phyloP scores from a whole-genome alignment of 2,329 filamentous ascomycete genomes.

The Ophiocordyceps polyrhachis-furcata region DNA sequence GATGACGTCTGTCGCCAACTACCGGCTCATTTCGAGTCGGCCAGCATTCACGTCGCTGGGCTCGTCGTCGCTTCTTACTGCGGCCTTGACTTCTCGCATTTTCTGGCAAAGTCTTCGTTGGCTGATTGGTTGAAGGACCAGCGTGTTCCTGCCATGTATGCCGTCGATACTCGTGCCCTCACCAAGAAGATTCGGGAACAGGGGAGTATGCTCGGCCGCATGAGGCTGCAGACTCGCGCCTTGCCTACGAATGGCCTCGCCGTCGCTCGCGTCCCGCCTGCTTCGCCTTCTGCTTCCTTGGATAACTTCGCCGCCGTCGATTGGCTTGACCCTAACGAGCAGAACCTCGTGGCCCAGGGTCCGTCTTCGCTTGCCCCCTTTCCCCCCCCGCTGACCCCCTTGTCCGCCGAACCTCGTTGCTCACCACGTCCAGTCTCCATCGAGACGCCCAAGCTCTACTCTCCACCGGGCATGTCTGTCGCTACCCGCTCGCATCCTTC shows the following conservation, averaged over 20 bases:
- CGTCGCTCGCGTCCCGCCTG: constrained; percentile 20
- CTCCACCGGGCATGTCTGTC: constrained; percentile 43
- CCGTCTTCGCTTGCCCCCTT: constrained; percentile 22
- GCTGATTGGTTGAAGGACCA: constrained; percentile 95
- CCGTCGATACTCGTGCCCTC: constrained; percentile 79
- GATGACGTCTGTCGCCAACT: constrained; percentile 59
- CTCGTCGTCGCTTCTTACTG: constrained; percentile 82
- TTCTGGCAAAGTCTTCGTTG: constrained; percentile 75
- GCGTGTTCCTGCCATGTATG: constrained; percentile 82
- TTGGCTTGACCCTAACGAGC: constrained; percentile 82
- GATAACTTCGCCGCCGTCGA: constrained; percentile 57
- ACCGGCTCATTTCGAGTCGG: constrained; percentile 84
- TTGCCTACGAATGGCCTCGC: constrained; percentile 21
- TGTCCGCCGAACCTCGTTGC: not conserved
- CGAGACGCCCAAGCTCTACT: constrained; percentile 69
- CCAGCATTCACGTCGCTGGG: constrained; percentile 82
- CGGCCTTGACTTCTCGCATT: constrained; percentile 90
- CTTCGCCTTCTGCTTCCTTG: constrained; percentile 11
- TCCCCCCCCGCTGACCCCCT: too few species aligned
- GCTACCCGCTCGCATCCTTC: constrained; percentile 73
- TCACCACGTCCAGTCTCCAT: constrained; percentile 53
- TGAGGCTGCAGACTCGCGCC: constrained; percentile 48
- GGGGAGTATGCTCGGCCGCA: constrained; percentile 87
- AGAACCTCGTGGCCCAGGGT: constrained; percentile 92
- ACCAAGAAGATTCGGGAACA: constrained; percentile 89